phyloP scores from a whole-genome alignment of 2,329 filamentous ascomycete species.

The Epichloe glyceriae region DNA sequence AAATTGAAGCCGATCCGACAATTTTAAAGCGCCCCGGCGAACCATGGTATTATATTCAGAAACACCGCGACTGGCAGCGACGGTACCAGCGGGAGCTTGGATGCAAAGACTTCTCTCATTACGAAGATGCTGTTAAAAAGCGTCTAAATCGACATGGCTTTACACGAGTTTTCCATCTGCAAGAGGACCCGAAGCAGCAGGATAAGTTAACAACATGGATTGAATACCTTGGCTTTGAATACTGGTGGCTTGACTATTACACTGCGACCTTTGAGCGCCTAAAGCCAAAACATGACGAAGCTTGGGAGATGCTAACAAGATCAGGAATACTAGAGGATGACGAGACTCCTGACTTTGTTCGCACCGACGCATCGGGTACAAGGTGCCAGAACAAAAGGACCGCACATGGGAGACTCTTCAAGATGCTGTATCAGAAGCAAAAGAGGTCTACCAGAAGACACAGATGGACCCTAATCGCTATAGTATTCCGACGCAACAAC shows the following conservation, averaged over 20 bases:
- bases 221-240: constrained; percentile 22
- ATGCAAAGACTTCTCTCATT: constrained; percentile 12
- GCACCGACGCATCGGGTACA: background rate
- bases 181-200: constrained; percentile 17
- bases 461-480: constrained; percentile 1
- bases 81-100: constrained; percentile 5
- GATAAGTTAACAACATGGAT: constrained; percentile 25
- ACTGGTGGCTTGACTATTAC: constrained; percentile 14
- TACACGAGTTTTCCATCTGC: constrained; percentile 15
- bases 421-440: background rate
- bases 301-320: constrained; percentile 19
- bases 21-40: constrained; percentile 1
- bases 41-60: constrained; percentile 4
- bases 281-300: constrained; percentile 14
- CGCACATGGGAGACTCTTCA: background rate
- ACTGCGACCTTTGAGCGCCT: constrained; percentile 9
- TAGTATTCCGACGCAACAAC: constrained; percentile 2
- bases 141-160: constrained; percentile 18
- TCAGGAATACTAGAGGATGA: constrained; percentile 13
- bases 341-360: constrained; percentile 8
- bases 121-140: constrained; percentile 13
- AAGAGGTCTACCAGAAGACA: constrained; percentile 3
- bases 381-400: background rate
- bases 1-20: constrained; percentile 7
- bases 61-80: constrained; percentile 5